These are phyloP conservation scores for Cubamyces lactineus DNA, from an alignment of 768 basidiomycete genomes.

Conservation along the genomic window DNA sequence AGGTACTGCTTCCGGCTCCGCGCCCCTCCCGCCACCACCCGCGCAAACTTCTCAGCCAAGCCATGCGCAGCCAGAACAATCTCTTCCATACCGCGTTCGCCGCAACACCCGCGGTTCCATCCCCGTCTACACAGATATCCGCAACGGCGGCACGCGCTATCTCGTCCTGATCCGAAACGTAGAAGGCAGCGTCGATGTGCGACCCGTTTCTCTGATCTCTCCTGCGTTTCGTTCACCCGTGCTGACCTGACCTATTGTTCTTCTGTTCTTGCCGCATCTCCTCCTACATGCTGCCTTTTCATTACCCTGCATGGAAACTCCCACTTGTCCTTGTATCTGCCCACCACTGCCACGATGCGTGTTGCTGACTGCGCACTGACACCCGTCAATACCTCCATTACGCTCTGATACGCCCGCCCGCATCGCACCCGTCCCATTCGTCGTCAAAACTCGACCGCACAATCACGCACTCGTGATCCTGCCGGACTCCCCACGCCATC, in stretches of 20 bases:
- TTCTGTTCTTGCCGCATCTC: constrained; percentile 4
- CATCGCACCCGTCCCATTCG: constrained; percentile 7
- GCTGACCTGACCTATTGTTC: constrained; percentile 13
- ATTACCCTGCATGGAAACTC: not conserved
- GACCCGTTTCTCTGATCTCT: constrained; percentile 29
- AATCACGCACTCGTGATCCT: constrained; percentile 11
- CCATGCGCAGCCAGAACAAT: not conserved
- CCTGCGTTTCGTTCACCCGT: constrained; percentile 12
- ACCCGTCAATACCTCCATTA: not conserved
- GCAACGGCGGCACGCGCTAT: constrained; percentile 64
- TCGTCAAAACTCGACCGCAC: constrained; percentile 10
- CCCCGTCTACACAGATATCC: constrained; percentile 76
- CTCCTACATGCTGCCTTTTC: not conserved
- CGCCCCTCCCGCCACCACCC: constrained; percentile 14
- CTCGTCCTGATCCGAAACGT: constrained; percentile 67
- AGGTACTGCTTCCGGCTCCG: constrained; percentile 5
- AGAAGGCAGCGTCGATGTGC: constrained; percentile 62
- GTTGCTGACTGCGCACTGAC: not conserved
- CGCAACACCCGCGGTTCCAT: constrained; percentile 69
- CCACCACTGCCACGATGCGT: not conserved
- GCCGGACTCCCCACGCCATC: not conserved
- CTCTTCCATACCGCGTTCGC: constrained; percentile 57
- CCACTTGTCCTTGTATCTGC: not conserved
- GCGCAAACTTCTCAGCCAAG: not conserved
- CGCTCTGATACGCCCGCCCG: not conserved